Evolutionary conservation across 306 rosid species (phyloP).

Genomic region (Heteromeles arbutifolia): DNA sequence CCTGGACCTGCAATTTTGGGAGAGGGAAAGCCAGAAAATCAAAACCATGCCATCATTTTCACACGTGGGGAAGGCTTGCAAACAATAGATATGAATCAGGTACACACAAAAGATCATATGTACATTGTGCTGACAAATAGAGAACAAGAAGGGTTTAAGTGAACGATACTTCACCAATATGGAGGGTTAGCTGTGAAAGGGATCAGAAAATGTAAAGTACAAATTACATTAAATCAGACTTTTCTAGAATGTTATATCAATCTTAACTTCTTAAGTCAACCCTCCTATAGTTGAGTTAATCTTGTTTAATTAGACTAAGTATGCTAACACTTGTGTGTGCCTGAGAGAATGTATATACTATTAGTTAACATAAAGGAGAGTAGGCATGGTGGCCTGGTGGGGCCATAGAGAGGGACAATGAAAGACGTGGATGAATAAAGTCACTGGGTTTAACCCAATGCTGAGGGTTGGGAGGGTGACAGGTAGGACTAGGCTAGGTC

Average conservation of each 20-base stretch:
- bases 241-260: background rate
- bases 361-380: background rate
- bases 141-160: background rate
- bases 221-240: background rate
- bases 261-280: background rate
- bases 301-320: background rate
- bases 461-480: too few species aligned
- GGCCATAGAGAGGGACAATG: background rate
- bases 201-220: background rate
- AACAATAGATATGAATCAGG: conserved; percentile 99
- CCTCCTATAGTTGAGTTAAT: background rate
- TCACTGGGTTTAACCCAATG: background rate
- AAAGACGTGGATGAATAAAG: background rate
- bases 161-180: background rate
- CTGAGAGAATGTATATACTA: background rate
- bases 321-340: background rate
- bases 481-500: too few species aligned
- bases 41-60: conserved; percentile 95
- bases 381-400: background rate
- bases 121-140: background rate
- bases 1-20: conserved; percentile 97
- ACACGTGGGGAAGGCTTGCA: conserved; percentile 98
- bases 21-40: conserved; percentile 98
- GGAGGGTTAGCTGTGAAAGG: background rate
- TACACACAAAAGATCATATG: conserved; percentile 3